These are phyloP conservation scores for Starmerella vitae DNA, from an alignment of 805 yeast species.

Conservation along the genomic window DNA sequence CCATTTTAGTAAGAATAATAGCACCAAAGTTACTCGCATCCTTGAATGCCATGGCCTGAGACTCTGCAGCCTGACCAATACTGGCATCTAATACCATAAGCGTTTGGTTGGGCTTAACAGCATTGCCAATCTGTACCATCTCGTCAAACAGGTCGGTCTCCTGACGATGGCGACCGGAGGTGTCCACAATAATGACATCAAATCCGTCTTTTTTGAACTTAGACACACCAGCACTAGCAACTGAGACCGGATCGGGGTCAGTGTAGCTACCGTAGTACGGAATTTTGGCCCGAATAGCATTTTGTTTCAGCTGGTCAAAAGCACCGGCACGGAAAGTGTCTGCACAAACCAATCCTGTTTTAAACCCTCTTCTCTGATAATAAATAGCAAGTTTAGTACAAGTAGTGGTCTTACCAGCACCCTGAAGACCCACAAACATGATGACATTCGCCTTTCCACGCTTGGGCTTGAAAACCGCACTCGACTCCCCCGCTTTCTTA, in stretches of 20 bases:
- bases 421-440: conserved; percentile 97
- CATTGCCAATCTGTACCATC: conserved; percentile 84
- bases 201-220: conserved; percentile 83
- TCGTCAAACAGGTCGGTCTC: conserved; percentile 83
- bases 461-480: conserved; percentile 60
- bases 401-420: conserved; percentile 97
- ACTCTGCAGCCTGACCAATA: conserved; percentile 96
- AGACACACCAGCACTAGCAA: conserved; percentile 81
- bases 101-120: conserved; percentile 87
- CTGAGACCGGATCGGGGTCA: conserved; percentile 89
- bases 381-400: conserved; percentile 94
- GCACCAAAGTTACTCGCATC: conserved; percentile 90
- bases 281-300: conserved; percentile 86
- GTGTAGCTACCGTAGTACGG: conserved; percentile 93
- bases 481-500: background rate
- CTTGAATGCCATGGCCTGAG: conserved; percentile 87
- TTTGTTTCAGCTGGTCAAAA: conserved; percentile 93
- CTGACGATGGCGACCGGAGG: conserved; percentile 96
- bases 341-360: conserved; percentile 94
- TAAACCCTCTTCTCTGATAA: conserved; percentile 84
- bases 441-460: conserved; percentile 67
- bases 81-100: conserved; percentile 96
- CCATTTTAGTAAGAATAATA: conserved; percentile 88
- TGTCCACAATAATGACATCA: conserved; percentile 88
- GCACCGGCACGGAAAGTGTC: conserved; percentile 99